These are phyloP conservation scores for Macaranga tanarius DNA, from an alignment of 441 rosid species.

Conservation along the genomic window DNA sequence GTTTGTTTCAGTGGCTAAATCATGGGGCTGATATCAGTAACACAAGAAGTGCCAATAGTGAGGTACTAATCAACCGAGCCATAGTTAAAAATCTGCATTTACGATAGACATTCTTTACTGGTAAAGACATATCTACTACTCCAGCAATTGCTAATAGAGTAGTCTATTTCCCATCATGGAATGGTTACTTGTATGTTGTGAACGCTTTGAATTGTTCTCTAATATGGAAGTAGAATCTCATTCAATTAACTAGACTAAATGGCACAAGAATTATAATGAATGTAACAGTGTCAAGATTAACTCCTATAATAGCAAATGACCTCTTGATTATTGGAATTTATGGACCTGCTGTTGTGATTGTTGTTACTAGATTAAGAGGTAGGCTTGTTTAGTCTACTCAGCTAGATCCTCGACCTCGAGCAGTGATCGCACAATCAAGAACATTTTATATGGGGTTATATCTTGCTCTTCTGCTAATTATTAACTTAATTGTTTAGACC, in stretches of 20 bases:
- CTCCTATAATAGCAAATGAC: slow-evolving; percentile 34
- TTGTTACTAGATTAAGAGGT: slow-evolving; percentile 29
- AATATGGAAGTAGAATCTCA: slow-evolving; percentile 43
- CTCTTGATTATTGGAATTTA: slow-evolving; percentile 36
- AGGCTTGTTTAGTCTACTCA: slow-evolving; percentile 34
- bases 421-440: slow-evolving; percentile 37
- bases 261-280: slow-evolving; percentile 31
- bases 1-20: slow-evolving; percentile 40
- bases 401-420: slow-evolving; percentile 34
- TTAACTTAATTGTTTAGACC: too few relatives aligned
- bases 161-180: slow-evolving; percentile 53
- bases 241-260: slow-evolving; percentile 30
- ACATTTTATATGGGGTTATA: slow-evolving; percentile 35
- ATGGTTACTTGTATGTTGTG: slow-evolving; percentile 43
- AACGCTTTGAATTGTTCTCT: slow-evolving; percentile 36
- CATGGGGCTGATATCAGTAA: slow-evolving; percentile 37
- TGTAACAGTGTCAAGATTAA: slow-evolving; percentile 35
- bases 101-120: slow-evolving; percentile 45
- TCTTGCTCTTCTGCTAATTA: too few relatives aligned
- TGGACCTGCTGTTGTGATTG: slow-evolving; percentile 41
- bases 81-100: not conserved
- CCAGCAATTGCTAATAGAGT: slow-evolving; percentile 37
- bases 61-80: slow-evolving; percentile 26
- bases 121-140: slow-evolving; percentile 43
- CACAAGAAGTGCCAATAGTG: slow-evolving; percentile 33